Conservation (phyloP, 208 protist species). For the Trypanosomatidae sp. region DNA sequence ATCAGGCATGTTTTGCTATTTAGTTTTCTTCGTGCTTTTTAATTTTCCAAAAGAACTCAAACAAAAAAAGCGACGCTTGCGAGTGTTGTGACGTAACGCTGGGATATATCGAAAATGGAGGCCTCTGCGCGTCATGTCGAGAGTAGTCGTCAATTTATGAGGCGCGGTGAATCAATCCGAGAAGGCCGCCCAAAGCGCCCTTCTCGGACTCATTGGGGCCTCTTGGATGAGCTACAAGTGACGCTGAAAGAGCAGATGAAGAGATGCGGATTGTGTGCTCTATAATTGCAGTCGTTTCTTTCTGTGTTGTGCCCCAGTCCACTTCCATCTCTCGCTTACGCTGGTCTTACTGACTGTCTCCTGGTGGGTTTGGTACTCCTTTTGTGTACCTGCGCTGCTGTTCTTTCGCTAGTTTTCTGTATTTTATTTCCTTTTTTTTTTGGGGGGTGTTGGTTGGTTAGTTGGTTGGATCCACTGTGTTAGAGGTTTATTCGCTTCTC, state of each 20-base stretch:
- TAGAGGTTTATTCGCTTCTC: neutral
- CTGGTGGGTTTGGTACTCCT: neutral
- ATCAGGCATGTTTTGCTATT: slow-evolving; percentile 13
- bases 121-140: neutral
- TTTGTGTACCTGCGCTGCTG: neutral
- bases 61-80: too few relatives aligned
- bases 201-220: neutral
- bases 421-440: too few relatives aligned
- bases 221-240: neutral
- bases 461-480: neutral
- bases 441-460: too few relatives aligned
- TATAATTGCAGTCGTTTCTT: neutral
- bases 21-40: neutral
- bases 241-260: neutral
- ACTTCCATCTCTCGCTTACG: neutral
- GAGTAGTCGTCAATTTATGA: neutral
- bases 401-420: neutral
- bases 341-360: neutral
- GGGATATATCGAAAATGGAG: neutral
- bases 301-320: neutral
- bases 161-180: neutral
- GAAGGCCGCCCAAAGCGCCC: too few relatives aligned
- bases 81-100: too few relatives aligned
- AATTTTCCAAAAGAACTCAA: neutral
- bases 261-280: neutral